Evolutionary conservation across 2,329 filamentous ascomycete species (phyloP), one percentile per base, ranked within the genome.

Genomic region (Aspergillus pseudoviridinutans): DNA sequence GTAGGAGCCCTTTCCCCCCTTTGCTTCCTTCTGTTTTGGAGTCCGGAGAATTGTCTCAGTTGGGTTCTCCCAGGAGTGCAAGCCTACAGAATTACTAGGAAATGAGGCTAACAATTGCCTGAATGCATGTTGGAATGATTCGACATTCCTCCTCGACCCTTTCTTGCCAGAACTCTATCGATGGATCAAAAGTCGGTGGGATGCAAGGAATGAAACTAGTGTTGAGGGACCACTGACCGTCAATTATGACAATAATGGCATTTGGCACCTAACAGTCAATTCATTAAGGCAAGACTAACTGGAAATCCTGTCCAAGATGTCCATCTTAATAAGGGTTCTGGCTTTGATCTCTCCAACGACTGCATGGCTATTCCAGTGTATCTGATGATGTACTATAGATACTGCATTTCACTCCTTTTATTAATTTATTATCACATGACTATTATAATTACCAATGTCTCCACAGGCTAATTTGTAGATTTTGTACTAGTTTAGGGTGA

Each of bases 311-410:
- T 17, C 14, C 12, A 38, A 38, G 14, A 3, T 17, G 14, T 38
- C 32, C 5, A 38, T 38, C 32, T 38, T 38, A 3, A 17, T 17
- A 93, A 91, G 80, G 91, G 95, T 68, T 91, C 91, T 64, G 88
- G 90, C 63, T 89, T 97, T 65, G 93, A 97, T 76, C 86, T 97
- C 67, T 90, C 91, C 59, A 81, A 80, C 73, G 93, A 97, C 82
- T 92, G 93, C 77, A 97, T 97, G 92, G 93, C 93, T 69, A 96
- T 97, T 97, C 74, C 93, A 97, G 86, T 89, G 93, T 87, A 97
- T 97, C 77, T 92, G 22, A 93, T 80, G 93, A 97, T 25, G 24
- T 25, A 25, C 24, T 3, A 12, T 17, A 6, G 32, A 38, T 38
- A 14, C 32, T 7, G 4, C 32, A 38, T 38, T 38, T 38, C 32